phyloP scores from a whole-genome alignment of 768 basidiomycete species.

The Leucogyrophana mollusca region DNA sequence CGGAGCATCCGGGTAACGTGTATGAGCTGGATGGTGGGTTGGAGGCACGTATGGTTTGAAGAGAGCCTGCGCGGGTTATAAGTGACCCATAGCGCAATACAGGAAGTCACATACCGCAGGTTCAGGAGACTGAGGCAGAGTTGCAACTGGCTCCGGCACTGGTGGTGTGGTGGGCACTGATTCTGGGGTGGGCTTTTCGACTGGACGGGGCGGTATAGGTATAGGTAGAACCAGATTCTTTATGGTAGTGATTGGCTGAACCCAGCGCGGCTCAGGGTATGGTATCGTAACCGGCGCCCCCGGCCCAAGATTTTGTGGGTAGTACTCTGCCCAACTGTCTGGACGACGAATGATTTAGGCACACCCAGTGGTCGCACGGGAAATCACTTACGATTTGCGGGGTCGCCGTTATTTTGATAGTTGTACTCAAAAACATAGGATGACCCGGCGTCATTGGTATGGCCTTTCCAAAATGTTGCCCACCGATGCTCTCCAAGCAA shows the following conservation, averaged over 20 bases:
- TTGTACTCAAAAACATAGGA: constrained; percentile 28
- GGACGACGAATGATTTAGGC: neutral
- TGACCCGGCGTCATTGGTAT: constrained; percentile 9
- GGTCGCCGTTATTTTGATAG: constrained; percentile 29
- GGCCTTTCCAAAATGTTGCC: constrained; percentile 14
- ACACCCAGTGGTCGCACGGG: neutral
- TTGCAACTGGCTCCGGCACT: too few relatives aligned
- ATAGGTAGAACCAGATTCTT: constrained; percentile 19
- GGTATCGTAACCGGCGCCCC: constrained; percentile 21
- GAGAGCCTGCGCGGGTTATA: constrained; percentile 13
- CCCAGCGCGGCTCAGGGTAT: constrained; percentile 26
- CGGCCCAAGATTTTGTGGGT: constrained; percentile 8
- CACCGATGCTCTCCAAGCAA: constrained; percentile 27
- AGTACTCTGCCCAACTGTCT: constrained; percentile 28
- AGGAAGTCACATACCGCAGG: too few relatives aligned
- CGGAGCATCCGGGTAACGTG: constrained; percentile 4
- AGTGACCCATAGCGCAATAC: too few relatives aligned
- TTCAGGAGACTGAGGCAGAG: too few relatives aligned
- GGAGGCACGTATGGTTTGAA: constrained; percentile 28
- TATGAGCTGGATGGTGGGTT: constrained; percentile 16
- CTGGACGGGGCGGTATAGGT: too few relatives aligned
- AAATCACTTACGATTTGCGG: constrained; percentile 24
- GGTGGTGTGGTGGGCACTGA: too few relatives aligned
- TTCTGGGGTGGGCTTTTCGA: too few relatives aligned
- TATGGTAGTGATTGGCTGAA: constrained; percentile 15